Conservation (phyloP, 768 basidiomycete genomes). For the Paxillus involutus region DNA sequence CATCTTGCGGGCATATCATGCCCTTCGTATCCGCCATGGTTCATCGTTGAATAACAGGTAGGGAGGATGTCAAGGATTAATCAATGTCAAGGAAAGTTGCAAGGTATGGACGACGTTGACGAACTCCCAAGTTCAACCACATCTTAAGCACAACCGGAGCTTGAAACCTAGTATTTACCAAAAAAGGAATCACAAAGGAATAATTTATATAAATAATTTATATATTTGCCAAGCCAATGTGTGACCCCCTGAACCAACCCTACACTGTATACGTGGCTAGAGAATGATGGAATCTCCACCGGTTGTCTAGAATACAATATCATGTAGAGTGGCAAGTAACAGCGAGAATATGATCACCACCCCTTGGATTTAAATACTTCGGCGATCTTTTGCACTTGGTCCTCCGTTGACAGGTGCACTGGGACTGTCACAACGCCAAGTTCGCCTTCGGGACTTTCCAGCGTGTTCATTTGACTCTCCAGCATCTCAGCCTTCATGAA, state of each 20-base stretch:
- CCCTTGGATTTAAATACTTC: not conserved
- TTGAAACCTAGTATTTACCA: too few species aligned
- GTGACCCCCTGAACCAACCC: too few species aligned
- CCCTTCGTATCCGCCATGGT: slow-evolving; percentile 48
- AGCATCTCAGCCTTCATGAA: slow-evolving; percentile 87
- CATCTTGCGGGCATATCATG: slow-evolving; percentile 55
- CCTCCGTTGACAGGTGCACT: slow-evolving; percentile 49
- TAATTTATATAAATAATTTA: too few species aligned
- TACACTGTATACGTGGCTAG: too few species aligned
- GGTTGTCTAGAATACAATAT: too few species aligned
- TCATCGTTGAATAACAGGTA: slow-evolving; percentile 17
- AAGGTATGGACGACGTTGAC: not conserved
- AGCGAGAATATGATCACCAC: not conserved
- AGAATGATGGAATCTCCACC: too few species aligned
- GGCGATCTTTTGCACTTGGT: slow-evolving; percentile 50
- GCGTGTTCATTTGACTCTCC: slow-evolving; percentile 68
- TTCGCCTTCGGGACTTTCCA: slow-evolving; percentile 72
- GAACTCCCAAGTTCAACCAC: too few species aligned
- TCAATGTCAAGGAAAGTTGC: too few species aligned
- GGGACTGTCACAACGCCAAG: slow-evolving; percentile 65
- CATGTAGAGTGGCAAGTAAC: too few species aligned
- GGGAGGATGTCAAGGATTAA: not conserved
- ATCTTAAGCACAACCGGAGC: too few species aligned
- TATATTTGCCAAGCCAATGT: too few species aligned
- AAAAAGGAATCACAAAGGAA: too few species aligned